phyloP scores from a whole-genome alignment of 805 yeast genomes.

The Tetrapisispora iriomotensis region DNA sequence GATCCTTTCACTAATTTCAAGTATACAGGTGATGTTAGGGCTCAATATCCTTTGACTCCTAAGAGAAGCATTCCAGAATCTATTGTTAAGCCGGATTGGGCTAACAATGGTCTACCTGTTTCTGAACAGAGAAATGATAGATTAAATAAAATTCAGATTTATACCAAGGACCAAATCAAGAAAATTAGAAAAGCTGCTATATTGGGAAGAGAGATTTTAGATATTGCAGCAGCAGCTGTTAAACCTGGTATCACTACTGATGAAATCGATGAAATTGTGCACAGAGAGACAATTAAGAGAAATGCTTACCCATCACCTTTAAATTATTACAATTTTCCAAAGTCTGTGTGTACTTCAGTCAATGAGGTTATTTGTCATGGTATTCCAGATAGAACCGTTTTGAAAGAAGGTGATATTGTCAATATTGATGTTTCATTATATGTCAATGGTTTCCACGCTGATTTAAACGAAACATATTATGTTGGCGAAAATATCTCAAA shows the following conservation, averaged over 20 bases:
- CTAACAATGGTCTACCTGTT: constrained; percentile 66
- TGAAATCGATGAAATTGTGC: constrained; percentile 77
- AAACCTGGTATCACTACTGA: constrained; percentile 91
- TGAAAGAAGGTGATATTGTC: constrained; percentile 89
- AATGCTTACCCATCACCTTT: constrained; percentile 91
- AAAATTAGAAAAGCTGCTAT: constrained; percentile 67
- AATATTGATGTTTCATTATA: constrained; percentile 83
- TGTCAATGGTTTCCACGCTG: constrained; percentile 86
- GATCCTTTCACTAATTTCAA: constrained; percentile 79
- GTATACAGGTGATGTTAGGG: constrained; percentile 66
- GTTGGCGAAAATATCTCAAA: constrained; percentile 82
- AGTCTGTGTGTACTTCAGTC: constrained; percentile 83
- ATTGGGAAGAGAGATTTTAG: constrained; percentile 81
- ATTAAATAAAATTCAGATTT: constrained; percentile 51
- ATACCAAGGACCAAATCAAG: constrained; percentile 58
- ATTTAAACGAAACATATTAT: constrained; percentile 91
- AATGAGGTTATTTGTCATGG: constrained; percentile 97
- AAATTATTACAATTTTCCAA: constrained; percentile 89
- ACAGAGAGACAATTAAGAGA: constrained; percentile 78
- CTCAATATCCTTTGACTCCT: constrained; percentile 73
- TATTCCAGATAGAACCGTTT: constrained; percentile 80
- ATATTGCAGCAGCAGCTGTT: constrained; percentile 73
- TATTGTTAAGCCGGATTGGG: constrained; percentile 76
- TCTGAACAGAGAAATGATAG: constrained; percentile 69
- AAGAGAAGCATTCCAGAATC: constrained; percentile 61